Evolutionary conservation across 306 rosid species (phyloP), one percentile per base, ranked within the genome.

Genomic region (Gastrolobium villosum): DNA sequence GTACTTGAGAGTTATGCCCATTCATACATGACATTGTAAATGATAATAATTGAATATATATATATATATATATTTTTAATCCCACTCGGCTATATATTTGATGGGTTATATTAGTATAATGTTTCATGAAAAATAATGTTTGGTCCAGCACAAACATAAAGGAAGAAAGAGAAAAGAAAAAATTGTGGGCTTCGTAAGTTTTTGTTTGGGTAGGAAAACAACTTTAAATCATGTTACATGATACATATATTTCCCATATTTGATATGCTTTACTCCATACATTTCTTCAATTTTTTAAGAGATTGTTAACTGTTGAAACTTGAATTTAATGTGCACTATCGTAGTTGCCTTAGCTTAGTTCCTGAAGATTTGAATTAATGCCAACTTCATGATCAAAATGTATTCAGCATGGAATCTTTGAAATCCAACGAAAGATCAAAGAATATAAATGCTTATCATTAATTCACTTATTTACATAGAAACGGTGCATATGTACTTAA

Each of bases 351-450:
- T 40, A 40, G 11, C 66, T 72, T 55, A 10, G 34, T 7, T 57
- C 44, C 45, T 56, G 11, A 2, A 43, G 62, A 62, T 35, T 63
- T 31, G 50, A 39, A n/a, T 74, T 61, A 26, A 49, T 20, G 39
- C 55, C 28, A 66, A 26, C 26, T 66, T 44, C 39, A 10, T 28
- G 20, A 67, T 67, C 71, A 65, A 45, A 36, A 15, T 6, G n/a
- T 63, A 37, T 32, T 2, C 69, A 45, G 48, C 15, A 61, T 13
- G 67, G 44, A 43, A 45, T 31, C 10, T 4, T 4, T 56, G 41
- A 44, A 40, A 13, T 34, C 64, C 45, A 77, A 46, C 28, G 11
- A 39, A 32, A 52, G 32, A 34, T 14, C 4, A 76, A 65, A 46
- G 34, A 67, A 56, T 6, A 11, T 50, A 5, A 6, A 50, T 13